Percentiles rank a stretch among this genome's conserved stretches.
Conservation (phyloP, 371 early-diverging fungal species). For the Mortierella sp. region DNA sequence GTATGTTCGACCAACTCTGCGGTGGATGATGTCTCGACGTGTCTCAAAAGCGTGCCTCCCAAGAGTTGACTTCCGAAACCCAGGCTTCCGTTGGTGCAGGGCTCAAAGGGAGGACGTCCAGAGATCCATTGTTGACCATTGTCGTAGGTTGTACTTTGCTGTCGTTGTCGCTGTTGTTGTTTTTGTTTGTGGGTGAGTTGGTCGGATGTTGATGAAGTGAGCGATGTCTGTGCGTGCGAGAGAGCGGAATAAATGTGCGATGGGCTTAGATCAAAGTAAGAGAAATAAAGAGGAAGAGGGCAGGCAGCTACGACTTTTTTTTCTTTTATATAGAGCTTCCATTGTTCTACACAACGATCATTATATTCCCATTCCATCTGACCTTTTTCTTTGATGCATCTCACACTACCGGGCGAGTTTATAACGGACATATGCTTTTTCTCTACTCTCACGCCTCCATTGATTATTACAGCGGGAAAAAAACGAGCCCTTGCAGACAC, state of each 20-base stretch:
- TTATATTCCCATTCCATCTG: neutral
- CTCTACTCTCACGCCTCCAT: neutral
- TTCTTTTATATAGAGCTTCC: neutral
- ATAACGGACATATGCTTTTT: neutral
- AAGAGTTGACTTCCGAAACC: slow-evolving; percentile 36
- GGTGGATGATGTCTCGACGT: slow-evolving; percentile 3
- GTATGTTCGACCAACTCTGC: slow-evolving; percentile 4
- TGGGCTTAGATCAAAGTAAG: neutral
- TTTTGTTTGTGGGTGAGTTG: neutral
- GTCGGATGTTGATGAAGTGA: neutral
- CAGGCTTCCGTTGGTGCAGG: slow-evolving; percentile 46
- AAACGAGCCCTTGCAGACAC: neutral
- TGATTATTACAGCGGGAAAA: neutral
- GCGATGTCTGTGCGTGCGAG: neutral
- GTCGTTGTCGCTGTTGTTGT: neutral
- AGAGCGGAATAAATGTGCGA: too few relatives aligned
- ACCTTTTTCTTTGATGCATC: neutral
- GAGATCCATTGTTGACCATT: slow-evolving; percentile 36
- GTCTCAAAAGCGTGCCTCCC: slow-evolving; percentile 13
- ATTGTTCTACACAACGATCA: neutral
- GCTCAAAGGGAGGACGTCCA: slow-evolving; percentile 47
- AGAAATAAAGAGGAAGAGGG: neutral
- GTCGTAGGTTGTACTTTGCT: neutral
- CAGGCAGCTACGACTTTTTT: neutral
- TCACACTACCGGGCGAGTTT: neutral